Conservation (phyloP, 1,139 yeast genomes). For the Lodderomyces beijingensis region DNA sequence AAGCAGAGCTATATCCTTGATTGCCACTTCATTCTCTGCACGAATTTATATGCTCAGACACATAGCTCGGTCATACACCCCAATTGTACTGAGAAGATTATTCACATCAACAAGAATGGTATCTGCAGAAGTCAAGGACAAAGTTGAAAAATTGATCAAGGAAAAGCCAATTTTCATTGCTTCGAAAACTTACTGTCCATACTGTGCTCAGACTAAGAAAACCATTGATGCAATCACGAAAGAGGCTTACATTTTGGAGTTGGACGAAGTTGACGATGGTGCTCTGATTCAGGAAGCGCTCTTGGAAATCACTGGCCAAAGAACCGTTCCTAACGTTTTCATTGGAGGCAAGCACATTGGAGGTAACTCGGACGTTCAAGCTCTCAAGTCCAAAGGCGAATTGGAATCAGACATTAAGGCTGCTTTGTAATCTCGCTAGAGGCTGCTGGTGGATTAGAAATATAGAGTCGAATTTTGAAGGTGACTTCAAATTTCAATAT, state of each 20-base stretch:
- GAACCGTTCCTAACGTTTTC: slow-evolving; percentile 89
- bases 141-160: slow-evolving; percentile 62
- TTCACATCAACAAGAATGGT: slow-evolving; percentile 22
- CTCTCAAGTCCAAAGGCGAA: slow-evolving; percentile 37
- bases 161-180: slow-evolving; percentile 76
- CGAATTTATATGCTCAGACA: neutral
- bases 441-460: neutral
- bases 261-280: slow-evolving; percentile 48
- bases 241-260: slow-evolving; percentile 61
- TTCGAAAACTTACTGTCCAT: slow-evolving; percentile 72
- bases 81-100: neutral
- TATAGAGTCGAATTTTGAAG: too few species aligned
- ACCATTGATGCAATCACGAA: slow-evolving; percentile 48
- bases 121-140: slow-evolving; percentile 49
- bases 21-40: too few species aligned
- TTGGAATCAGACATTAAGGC: slow-evolving; percentile 38
- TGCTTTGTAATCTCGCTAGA: slow-evolving; percentile 28
- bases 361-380: slow-evolving; percentile 85
- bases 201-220: slow-evolving; percentile 61
- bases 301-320: slow-evolving; percentile 74
- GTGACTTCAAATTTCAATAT: too few species aligned
- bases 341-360: slow-evolving; percentile 91
- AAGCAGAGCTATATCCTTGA: too few species aligned
- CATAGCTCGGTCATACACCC: neutral
- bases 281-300: slow-evolving; percentile 72